phyloP scores from a whole-genome alignment of 2,329 filamentous ascomycete species.

The Magnaporthales sp. region DNA sequence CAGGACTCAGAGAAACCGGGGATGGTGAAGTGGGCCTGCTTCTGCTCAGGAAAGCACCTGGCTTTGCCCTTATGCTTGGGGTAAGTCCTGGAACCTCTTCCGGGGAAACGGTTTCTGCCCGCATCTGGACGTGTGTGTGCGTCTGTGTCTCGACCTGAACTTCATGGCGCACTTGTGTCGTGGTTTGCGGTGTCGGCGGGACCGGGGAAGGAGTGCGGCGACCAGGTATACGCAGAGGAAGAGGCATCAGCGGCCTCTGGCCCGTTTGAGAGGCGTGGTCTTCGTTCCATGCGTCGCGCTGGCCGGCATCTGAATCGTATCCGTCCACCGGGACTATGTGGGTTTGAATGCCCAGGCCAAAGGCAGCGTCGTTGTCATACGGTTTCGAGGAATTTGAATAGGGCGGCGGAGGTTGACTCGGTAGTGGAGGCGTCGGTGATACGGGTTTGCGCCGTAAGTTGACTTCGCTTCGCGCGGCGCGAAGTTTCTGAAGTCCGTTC shows the following conservation, averaged over 20 bases:
- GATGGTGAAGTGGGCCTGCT: constrained; percentile 3
- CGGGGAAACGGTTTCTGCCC: not conserved
- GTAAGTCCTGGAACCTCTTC: constrained; percentile 4
- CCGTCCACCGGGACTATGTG: not conserved
- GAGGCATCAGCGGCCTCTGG: not conserved
- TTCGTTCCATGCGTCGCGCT: not conserved
- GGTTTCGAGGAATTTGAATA: not conserved
- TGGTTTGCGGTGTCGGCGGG: not conserved
- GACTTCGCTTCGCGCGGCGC: constrained; percentile 4
- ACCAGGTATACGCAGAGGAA: constrained; percentile 1
- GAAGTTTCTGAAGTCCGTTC: not conserved
- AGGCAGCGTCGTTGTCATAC: not conserved
- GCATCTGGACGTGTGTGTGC: not conserved
- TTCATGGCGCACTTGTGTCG: not conserved
- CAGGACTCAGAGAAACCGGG: constrained; percentile 1
- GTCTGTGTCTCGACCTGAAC: not conserved
- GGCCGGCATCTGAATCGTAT: not conserved
- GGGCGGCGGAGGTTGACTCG: not conserved
- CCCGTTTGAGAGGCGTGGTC: not conserved
- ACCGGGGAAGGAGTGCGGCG: not conserved
- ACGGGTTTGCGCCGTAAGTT: constrained; percentile 2
- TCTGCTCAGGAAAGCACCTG: constrained; percentile 4
- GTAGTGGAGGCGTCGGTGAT: not conserved
- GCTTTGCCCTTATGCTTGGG: not conserved
- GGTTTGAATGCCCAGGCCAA: constrained; percentile 2